These are phyloP conservation scores for Aspergillus sp. DNA, from an alignment of 2,329 filamentous ascomycete genomes.

Conservation along the genomic window DNA sequence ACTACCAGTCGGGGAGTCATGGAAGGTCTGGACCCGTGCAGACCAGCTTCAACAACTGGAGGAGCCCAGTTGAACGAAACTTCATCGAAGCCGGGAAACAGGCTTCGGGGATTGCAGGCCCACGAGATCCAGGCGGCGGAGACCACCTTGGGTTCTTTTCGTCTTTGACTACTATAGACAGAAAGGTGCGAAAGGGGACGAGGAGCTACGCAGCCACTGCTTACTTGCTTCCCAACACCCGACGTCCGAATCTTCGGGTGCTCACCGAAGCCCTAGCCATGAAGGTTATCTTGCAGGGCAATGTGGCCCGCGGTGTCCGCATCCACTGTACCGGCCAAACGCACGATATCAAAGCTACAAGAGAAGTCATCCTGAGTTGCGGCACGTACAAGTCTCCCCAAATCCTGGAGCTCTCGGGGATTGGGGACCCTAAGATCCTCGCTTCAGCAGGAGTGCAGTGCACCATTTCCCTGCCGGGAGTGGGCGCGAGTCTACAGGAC, in stretches of 20 bases:
- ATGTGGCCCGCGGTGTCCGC: neutral
- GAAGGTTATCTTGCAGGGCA: neutral
- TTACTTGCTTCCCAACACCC: neutral
- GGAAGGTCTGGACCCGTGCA: neutral
- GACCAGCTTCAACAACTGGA: neutral
- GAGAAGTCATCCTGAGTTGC: constrained; percentile 55
- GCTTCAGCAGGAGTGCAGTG: constrained; percentile 40
- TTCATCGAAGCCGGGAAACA: neutral
- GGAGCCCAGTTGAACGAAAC: neutral
- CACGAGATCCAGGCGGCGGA: neutral
- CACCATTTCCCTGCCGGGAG: constrained; percentile 43
- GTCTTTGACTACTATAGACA: neutral
- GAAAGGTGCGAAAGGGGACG: neutral
- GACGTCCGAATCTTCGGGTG: neutral
- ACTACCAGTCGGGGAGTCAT: neutral
- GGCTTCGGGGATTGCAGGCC: neutral
- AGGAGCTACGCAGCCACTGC: neutral
- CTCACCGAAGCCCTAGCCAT: neutral
- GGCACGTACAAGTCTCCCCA: constrained; percentile 59
- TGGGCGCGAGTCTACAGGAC: constrained; percentile 53
- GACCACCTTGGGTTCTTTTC: neutral
- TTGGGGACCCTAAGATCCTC: constrained; percentile 51
- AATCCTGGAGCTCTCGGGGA: constrained; percentile 61
- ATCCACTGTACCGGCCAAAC: neutral
- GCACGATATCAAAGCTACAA: neutral